phyloP scores from a whole-genome alignment of 352 stramenopile genomes.

The Phytopythium sindhum region DNA sequence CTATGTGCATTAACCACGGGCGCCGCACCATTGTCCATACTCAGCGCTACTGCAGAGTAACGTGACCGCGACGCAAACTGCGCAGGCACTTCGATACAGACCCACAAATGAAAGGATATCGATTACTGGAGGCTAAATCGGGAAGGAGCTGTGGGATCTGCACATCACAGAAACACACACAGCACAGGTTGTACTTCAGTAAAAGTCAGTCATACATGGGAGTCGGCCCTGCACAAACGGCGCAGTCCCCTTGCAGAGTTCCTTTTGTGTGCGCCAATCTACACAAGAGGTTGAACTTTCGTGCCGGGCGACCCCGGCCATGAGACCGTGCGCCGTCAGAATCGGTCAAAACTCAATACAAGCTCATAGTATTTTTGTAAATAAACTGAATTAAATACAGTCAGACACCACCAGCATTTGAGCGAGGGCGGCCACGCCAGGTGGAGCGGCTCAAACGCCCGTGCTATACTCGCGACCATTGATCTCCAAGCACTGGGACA shows the following conservation, averaged over 20 bases:
- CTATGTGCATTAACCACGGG: too few species aligned
- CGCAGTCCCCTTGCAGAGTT: neutral
- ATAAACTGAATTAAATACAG: neutral
- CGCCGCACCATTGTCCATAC: too few species aligned
- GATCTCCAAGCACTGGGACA: neutral
- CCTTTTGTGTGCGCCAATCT: neutral
- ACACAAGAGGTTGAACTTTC: neutral
- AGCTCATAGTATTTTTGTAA: neutral
- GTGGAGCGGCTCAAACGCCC: too few species aligned
- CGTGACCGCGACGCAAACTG: too few species aligned
- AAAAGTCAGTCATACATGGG: too few species aligned
- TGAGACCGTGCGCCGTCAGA: neutral
- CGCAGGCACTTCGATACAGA: too few species aligned
- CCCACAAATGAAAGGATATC: too few species aligned
- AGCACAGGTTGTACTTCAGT: too few species aligned
- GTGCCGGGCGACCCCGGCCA: neutral
- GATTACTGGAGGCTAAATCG: too few species aligned
- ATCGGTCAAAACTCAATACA: neutral
- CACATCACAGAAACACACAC: neutral
- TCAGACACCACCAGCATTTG: neutral
- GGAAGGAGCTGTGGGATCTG: neutral
- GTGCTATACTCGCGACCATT: neutral
- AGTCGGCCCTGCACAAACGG: neutral
- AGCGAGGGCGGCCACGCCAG: neutral
- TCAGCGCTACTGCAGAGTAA: too few species aligned